A percentile compares a stretch with the other conserved stretches of the same genome.
phyloP scores from a whole-genome alignment of 495 filamentous ascomycete species.

The Penicillium paradoxum region DNA sequence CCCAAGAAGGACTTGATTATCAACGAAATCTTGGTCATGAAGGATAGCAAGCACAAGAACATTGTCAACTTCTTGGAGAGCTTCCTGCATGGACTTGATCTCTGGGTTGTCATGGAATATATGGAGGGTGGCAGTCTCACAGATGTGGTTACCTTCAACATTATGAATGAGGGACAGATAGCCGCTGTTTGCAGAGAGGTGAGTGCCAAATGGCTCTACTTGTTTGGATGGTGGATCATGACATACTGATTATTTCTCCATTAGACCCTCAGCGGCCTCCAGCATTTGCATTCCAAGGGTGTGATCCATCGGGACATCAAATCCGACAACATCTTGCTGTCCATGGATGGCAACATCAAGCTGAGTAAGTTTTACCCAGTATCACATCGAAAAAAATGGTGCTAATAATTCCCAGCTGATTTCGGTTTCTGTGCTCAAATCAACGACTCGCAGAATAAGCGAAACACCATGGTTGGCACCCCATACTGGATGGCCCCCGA shows the following conservation, averaged over 20 bases:
- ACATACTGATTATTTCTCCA: slow-evolving; percentile 7
- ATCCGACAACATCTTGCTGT: slow-evolving; percentile 93
- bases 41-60: slow-evolving; percentile 95
- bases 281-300: slow-evolving; percentile 94
- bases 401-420: slow-evolving; percentile 63
- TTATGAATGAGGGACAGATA: slow-evolving; percentile 97
- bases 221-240: neutral
- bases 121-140: slow-evolving; percentile 98
- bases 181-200: slow-evolving; percentile 91
- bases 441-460: slow-evolving; percentile 93
- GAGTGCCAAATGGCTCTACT: slow-evolving; percentile 15
- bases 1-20: slow-evolving; percentile 99
- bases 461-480: slow-evolving; percentile 98
- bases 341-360: slow-evolving; percentile 95
- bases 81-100: slow-evolving; percentile 77
- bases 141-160: slow-evolving; percentile 97
- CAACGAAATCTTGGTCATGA: slow-evolving; percentile 99
- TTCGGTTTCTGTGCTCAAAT: slow-evolving; percentile 99
- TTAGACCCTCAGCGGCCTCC: slow-evolving; percentile 80
- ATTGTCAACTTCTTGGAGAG: slow-evolving; percentile 99
- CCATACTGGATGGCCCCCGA: slow-evolving; percentile 99
- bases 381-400: slow-evolving; percentile 3
- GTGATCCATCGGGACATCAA: slow-evolving; percentile 99
- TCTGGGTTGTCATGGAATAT: slow-evolving; percentile 99
- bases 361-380: slow-evolving; percentile 63